Conservation (phyloP, 352 stramenopile genomes). For the Peronospora tabacina region DNA sequence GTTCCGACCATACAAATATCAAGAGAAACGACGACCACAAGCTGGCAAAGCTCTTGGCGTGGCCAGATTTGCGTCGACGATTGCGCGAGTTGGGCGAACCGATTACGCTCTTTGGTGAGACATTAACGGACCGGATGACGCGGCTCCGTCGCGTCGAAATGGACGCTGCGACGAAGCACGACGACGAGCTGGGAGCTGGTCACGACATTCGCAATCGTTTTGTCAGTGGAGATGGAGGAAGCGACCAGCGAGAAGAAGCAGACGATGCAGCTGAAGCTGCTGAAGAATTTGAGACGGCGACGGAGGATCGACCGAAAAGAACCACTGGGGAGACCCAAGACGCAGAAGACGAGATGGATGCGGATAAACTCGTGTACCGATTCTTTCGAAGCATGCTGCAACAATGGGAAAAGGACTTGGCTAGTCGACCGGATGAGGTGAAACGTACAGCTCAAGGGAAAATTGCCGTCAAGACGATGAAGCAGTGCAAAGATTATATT, state of each 20-base stretch:
- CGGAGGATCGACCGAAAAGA: constrained; percentile 13
- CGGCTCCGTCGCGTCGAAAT: constrained; percentile 65
- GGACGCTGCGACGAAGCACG: constrained; percentile 48
- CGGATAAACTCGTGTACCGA: constrained; percentile 67
- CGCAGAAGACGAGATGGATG: constrained; percentile 39
- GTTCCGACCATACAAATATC: not conserved
- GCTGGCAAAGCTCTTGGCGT: constrained; percentile 34
- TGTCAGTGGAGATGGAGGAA: constrained; percentile 31
- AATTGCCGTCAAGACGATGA: constrained; percentile 95
- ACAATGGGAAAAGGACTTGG: constrained; percentile 91
- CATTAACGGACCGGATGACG: constrained; percentile 42
- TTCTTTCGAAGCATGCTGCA: constrained; percentile 94
- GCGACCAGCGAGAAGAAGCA: constrained; percentile 27
- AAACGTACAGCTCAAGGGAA: constrained; percentile 88
- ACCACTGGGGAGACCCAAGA: constrained; percentile 11
- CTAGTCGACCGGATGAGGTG: constrained; percentile 73
- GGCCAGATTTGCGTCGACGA: constrained; percentile 67
- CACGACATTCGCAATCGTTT: constrained; percentile 80
- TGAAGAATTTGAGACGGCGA: constrained; percentile 21
- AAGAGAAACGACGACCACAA: not conserved
- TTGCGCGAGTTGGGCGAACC: constrained; percentile 76
- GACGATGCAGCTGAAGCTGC: constrained; percentile 36
- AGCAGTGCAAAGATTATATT: constrained; percentile 99
- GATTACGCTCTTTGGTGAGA: constrained; percentile 87
- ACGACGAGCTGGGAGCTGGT: constrained; percentile 62